Evolutionary conservation across 2,329 filamentous ascomycete genomes (phyloP).

Genomic region (Talaromyces sp.): DNA sequence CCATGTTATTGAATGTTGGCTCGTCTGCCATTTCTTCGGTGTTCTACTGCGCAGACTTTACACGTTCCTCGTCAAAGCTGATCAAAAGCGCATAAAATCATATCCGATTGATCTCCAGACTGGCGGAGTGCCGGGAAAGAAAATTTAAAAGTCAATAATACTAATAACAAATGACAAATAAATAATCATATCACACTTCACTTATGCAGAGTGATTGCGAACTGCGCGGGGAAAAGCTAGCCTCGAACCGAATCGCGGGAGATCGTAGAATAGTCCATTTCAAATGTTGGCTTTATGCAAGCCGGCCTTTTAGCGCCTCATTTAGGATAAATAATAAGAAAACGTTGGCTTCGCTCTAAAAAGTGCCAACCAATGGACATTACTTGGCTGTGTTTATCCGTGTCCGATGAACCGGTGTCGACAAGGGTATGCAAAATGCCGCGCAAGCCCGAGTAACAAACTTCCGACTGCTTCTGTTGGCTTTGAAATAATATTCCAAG

Average conservation of each 20-base stretch:
- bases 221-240: background rate
- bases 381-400: background rate
- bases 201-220: background rate
- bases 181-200: background rate
- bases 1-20: background rate
- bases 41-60: background rate
- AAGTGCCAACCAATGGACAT: background rate
- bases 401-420: background rate
- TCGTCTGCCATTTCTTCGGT: background rate
- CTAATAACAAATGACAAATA: background rate
- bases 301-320: background rate
- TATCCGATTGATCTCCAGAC: background rate
- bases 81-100: background rate
- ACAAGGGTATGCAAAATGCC: background rate
- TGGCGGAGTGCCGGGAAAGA: too few relatives aligned
- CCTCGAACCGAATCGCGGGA: background rate
- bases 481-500: background rate
- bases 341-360: background rate
- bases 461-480: background rate
- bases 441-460: background rate
- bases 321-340: background rate
- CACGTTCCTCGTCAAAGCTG: background rate
- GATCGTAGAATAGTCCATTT: background rate
- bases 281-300: too few relatives aligned
- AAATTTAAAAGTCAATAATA: background rate